Conservation (phyloP, 441 rosid genomes). For the Croton laevigatus region DNA sequence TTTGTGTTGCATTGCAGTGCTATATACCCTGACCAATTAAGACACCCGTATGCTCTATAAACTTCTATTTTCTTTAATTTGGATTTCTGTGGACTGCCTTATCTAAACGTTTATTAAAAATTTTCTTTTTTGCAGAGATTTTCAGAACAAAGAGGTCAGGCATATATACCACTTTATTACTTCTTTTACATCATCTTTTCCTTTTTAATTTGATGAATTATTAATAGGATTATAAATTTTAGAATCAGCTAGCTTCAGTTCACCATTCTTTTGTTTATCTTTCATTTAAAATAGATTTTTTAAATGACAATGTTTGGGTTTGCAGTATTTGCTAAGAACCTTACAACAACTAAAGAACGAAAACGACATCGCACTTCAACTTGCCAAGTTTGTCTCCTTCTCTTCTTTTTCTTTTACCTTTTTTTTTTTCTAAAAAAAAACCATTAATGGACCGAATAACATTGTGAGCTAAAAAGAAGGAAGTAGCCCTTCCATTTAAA, state of each 20-base stretch:
- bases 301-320: background rate
- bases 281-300: background rate
- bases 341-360: constrained; percentile 40
- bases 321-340: constrained; percentile 39
- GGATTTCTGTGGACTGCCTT: background rate
- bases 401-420: background rate
- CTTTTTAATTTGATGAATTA: background rate
- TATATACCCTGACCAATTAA: constrained; percentile 31
- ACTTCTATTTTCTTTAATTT: background rate
- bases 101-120: background rate
- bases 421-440: too few relatives aligned
- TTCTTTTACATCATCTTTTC: background rate
- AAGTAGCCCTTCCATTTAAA: too few relatives aligned
- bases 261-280: too few relatives aligned
- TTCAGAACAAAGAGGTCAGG: constrained; percentile 28
- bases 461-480: too few relatives aligned
- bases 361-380: constrained; percentile 45
- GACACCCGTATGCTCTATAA: constrained; percentile 29
- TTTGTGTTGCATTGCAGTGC: constrained; percentile 28
- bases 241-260: too few relatives aligned
- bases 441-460: too few relatives aligned
- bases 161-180: background rate
- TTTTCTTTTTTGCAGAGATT: constrained; percentile 21
- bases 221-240: too few relatives aligned
- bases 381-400: constrained; percentile 35